A percentile compares a stretch with the other conserved stretches of the same genome.
phyloP scores from a whole-genome alignment of 2,329 filamentous ascomycete genomes.

The Sporothrix inflata region DNA sequence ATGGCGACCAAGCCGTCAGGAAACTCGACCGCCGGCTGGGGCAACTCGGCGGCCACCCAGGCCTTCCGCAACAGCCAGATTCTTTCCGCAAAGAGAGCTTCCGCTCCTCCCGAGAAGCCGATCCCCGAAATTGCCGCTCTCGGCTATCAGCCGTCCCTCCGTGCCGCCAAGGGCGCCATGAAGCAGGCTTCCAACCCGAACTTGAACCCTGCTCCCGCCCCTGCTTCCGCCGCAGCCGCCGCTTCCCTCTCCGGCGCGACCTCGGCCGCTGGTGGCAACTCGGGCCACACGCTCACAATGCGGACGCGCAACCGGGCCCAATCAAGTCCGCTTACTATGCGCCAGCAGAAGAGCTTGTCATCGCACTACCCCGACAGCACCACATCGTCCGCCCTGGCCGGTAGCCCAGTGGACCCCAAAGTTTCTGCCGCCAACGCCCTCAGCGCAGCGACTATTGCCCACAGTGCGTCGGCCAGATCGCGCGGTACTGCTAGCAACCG shows the following conservation, averaged over 20 bases:
- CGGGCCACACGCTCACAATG: neutral
- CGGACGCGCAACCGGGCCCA: constrained; percentile 56
- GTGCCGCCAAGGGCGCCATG: constrained; percentile 79
- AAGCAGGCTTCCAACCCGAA: constrained; percentile 43
- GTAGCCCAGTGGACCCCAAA: constrained; percentile 44
- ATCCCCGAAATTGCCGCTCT: constrained; percentile 40
- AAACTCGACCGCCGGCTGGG: constrained; percentile 46
- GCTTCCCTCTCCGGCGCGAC: constrained; percentile 9
- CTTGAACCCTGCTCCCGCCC: neutral
- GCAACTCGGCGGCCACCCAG: constrained; percentile 69
- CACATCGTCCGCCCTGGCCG: neutral
- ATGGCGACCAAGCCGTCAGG: constrained; percentile 59
- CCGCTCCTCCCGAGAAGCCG: constrained; percentile 28
- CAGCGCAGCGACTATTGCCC: constrained; percentile 71
- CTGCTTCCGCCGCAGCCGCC: constrained; percentile 15
- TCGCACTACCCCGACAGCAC: constrained; percentile 27
- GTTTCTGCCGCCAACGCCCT: constrained; percentile 43
- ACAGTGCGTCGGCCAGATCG: constrained; percentile 39
- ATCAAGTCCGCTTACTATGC: constrained; percentile 58
- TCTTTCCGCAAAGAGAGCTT: constrained; percentile 8
- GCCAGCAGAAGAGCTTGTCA: constrained; percentile 39
- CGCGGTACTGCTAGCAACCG: constrained; percentile 36
- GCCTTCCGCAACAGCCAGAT: constrained; percentile 44
- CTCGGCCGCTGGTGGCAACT: neutral
- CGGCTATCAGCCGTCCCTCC: constrained; percentile 66